phyloP scores from a whole-genome alignment of 2,329 filamentous ascomycete genomes.

The Davidsoniella eucalypti region DNA sequence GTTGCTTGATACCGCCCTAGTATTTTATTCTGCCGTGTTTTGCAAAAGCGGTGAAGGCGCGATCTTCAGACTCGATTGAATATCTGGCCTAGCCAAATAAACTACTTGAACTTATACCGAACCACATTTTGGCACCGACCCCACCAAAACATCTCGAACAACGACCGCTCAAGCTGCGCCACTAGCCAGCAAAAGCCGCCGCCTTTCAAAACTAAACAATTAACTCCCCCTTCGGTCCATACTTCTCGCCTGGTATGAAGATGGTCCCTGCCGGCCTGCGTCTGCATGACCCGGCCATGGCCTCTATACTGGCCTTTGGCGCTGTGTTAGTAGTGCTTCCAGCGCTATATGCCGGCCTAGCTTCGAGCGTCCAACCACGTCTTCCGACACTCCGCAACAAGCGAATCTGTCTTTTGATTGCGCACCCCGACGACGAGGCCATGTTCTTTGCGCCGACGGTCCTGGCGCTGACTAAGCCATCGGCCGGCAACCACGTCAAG shows the following conservation, averaged over 20 bases:
- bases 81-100: too few species aligned
- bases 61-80: background rate
- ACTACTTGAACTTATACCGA: too few species aligned
- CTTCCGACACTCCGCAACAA: constrained; percentile 62
- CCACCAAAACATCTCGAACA: too few species aligned
- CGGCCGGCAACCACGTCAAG: constrained; percentile 76
- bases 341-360: constrained; percentile 36
- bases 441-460: constrained; percentile 97
- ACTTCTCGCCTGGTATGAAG: constrained; percentile 1
- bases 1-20: background rate
- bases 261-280: constrained; percentile 7
- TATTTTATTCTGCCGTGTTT: background rate
- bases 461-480: constrained; percentile 63
- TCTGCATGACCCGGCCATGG: constrained; percentile 5
- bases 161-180: too few species aligned
- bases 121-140: too few species aligned
- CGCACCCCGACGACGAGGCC: constrained; percentile 94
- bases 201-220: too few species aligned
- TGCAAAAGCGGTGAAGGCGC: background rate
- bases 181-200: background rate
- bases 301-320: constrained; percentile 16
- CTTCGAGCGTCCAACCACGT: constrained; percentile 27
- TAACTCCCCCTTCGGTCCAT: background rate
- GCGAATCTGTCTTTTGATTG: constrained; percentile 81
- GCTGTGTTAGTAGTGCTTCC: constrained; percentile 28